Conservation (phyloP, 257 asterid species). For the Forsythia viridissima region DNA sequence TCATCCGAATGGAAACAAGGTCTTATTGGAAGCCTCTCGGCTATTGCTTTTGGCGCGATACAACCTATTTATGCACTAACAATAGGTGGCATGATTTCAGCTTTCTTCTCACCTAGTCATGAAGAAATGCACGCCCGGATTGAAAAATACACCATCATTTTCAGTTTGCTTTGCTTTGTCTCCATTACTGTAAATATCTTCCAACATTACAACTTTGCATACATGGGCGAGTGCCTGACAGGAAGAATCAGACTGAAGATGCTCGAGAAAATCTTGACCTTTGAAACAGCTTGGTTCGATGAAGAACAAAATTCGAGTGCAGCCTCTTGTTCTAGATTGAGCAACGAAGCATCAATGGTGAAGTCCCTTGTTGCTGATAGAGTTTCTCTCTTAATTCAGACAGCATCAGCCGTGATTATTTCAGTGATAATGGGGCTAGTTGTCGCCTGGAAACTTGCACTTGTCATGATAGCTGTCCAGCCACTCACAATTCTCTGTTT, state of each 20-base stretch:
- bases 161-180: slow-evolving; percentile 54
- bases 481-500: slow-evolving; percentile 77
- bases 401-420: slow-evolving; percentile 61
- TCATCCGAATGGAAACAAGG: slow-evolving; percentile 81
- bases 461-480: slow-evolving; percentile 83
- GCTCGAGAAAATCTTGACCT: slow-evolving; percentile 64
- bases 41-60: slow-evolving; percentile 64
- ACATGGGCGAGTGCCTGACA: slow-evolving; percentile 76
- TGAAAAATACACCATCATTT: slow-evolving; percentile 48
- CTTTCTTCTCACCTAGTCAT: slow-evolving; percentile 57
- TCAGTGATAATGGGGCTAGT: slow-evolving; percentile 68
- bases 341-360: slow-evolving; percentile 75
- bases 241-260: slow-evolving; percentile 54
- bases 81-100: slow-evolving; percentile 79
- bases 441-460: slow-evolving; percentile 85
- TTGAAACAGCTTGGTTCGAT: slow-evolving; percentile 85
- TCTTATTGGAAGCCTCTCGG: slow-evolving; percentile 59
- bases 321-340: slow-evolving; percentile 57
- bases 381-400: slow-evolving; percentile 60
- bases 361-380: slow-evolving; percentile 83
- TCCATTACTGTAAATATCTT: slow-evolving; percentile 58
- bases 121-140: slow-evolving; percentile 62
- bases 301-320: slow-evolving; percentile 70
- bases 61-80: slow-evolving; percentile 82
- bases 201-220: slow-evolving; percentile 77